Evolutionary conservation across 1,284 basidiomycete species (phyloP), one percentile per base, ranked within the genome.

Genomic region (Boletellus dicymbophilus): DNA sequence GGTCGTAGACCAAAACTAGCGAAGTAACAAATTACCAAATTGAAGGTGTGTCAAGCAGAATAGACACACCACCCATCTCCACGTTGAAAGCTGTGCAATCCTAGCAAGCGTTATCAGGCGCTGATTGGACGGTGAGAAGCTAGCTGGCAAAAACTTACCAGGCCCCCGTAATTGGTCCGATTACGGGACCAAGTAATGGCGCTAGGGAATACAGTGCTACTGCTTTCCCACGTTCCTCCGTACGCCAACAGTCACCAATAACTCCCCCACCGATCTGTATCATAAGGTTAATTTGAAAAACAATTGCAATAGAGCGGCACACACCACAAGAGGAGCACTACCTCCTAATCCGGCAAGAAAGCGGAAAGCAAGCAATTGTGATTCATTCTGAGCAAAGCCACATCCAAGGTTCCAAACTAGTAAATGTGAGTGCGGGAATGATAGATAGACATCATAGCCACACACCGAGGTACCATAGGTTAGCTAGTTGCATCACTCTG

Each of bases 131-230:
- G 3, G 36, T 1, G 5, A 10, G 13, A n/a, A n/a, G n/a, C n/a
- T 30, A 3, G 26, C 16, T 5, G 0, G 6, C 5, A 2, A 10
- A 43, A 5, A 63, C 70, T 16, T 55, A 74, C 75, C 83, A 85
- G n/a, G 80, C 80, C 6, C 83, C 84, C 20, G 80, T 77, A 6
- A 85, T 65, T 0, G 84, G 85, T 0, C 85, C 86, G 15, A 90
- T 55, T 1, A 82, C 81, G 0, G 88, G 88, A 0, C 85, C 77
- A 1, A 77, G 66, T 4, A 78, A 42, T 1, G 73, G 71, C 1
- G 84, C 84, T 7, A 90, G 67, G 0, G 87, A 84, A 64, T 89
- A 90, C 2, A 88, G 71, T 0, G 84, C 82, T 23, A 88, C 76
- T 0, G 86, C 85, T 53, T 76, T 71, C 0, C 88, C 88, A 55